Conservation (phyloP, 345 rosid genomes). For the Schrenkiella parvula region DNA sequence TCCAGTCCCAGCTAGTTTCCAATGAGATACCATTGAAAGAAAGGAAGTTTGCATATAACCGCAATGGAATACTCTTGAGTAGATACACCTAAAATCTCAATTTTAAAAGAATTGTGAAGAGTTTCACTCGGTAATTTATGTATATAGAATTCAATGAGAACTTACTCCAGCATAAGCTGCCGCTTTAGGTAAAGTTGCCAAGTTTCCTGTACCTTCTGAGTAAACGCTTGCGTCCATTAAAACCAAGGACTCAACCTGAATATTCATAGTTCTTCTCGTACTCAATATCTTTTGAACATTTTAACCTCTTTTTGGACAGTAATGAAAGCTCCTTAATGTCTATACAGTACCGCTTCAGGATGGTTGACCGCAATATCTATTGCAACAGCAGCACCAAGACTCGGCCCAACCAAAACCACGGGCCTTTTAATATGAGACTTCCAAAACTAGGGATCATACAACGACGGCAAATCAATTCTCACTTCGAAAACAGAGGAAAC, state of each 20-base stretch:
- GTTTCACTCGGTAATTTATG: not conserved
- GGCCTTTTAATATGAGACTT: constrained; percentile 73
- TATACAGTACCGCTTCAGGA: constrained; percentile 77
- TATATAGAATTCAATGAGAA: not conserved
- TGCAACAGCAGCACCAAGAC: constrained; percentile 96
- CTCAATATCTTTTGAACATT: not conserved
- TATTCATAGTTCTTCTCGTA: not conserved
- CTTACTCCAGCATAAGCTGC: constrained; percentile 87
- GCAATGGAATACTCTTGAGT: constrained; percentile 71
- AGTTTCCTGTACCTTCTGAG: constrained; percentile 83
- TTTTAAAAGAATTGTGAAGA: not conserved
- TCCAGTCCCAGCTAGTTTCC: constrained; percentile 66
- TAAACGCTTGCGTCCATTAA: constrained; percentile 90
- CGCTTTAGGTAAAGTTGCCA: constrained; percentile 63
- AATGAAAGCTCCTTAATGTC: not conserved
- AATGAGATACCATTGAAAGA: constrained; percentile 53
- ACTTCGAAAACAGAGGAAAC: not conserved
- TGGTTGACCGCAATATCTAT: constrained; percentile 72
- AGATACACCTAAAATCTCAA: constrained; percentile 43
- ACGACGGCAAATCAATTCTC: not conserved
- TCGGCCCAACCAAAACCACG: constrained; percentile 81
- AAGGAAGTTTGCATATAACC: constrained; percentile 55
- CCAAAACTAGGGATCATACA: constrained; percentile 59
- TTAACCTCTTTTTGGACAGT: not conserved
- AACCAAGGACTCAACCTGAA: constrained; percentile 70